Evolutionary conservation across 768 basidiomycete species (phyloP).

Genomic region (Naganishia vishniacii): DNA sequence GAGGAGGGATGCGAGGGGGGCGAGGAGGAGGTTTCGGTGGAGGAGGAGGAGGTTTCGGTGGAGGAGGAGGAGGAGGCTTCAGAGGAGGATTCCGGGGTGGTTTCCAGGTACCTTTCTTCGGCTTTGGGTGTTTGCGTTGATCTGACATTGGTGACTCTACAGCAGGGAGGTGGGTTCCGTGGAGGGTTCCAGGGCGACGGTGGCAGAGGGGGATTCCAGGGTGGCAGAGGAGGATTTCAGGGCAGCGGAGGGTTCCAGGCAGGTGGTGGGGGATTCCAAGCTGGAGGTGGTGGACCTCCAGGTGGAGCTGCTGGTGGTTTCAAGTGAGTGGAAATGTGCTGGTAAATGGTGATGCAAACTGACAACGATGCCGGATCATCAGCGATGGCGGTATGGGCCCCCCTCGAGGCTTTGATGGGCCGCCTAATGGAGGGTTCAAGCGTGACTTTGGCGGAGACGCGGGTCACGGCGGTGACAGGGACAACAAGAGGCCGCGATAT

Average conservation of each 20-base stretch:
- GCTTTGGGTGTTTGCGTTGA: not conserved
- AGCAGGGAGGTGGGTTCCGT: conserved; percentile 50
- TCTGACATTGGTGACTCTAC: not conserved
- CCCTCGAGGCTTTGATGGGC: conserved; percentile 3
- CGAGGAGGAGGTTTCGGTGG: conserved; percentile 26
- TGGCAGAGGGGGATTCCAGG: conserved; percentile 46
- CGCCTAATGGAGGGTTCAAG: conserved; percentile 28
- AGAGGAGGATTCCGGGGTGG: conserved; percentile 21
- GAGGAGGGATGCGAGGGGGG: conserved; percentile 25
- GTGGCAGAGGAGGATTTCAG: conserved; percentile 13
- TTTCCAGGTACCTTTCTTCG: not conserved
- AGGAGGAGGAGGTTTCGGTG: conserved; percentile 48
- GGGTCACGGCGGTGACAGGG: conserved; percentile 33
- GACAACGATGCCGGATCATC: not conserved
- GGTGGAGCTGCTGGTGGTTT: conserved; percentile 30
- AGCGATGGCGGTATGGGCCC: not conserved
- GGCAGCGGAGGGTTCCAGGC: conserved; percentile 29
- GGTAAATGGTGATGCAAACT: not conserved
- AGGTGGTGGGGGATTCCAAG: conserved; percentile 26
- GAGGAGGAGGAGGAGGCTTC: conserved; percentile 27
- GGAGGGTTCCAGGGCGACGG: conserved; percentile 50
- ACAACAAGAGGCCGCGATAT: conserved; percentile 41
- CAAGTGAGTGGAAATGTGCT: conserved; percentile 26
- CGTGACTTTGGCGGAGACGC: conserved; percentile 35
- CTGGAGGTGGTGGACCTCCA: conserved; percentile 25